Conservation (phyloP, 1,139 yeast genomes). For the Diutina mesorugosa region DNA sequence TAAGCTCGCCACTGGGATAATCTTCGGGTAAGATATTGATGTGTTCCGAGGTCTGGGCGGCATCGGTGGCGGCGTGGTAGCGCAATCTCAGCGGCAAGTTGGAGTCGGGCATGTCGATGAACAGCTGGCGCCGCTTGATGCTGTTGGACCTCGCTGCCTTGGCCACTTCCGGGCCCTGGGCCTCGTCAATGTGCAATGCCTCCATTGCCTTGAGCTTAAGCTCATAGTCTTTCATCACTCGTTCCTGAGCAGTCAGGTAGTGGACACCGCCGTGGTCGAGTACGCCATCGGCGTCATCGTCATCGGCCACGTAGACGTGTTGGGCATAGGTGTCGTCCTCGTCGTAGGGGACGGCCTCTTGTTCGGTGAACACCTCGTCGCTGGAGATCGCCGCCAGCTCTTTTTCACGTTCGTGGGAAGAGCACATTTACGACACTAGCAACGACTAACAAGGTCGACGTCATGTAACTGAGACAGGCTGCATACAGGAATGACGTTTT, state of each 20-base stretch:
- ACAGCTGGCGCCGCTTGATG: conserved; percentile 25
- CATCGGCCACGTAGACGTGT: background rate
- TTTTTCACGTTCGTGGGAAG: background rate
- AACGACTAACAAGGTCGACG: background rate
- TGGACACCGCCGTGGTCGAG: conserved; percentile 25
- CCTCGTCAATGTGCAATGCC: conserved; percentile 23
- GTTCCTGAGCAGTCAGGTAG: conserved; percentile 58
- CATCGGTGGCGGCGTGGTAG: conserved; percentile 13
- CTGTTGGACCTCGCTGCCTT: conserved; percentile 2
- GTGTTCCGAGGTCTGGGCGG: conserved; percentile 6
- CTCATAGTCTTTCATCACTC: conserved; percentile 52
- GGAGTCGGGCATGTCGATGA: conserved; percentile 35
- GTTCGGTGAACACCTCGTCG: background rate
- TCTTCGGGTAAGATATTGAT: conserved; percentile 54
- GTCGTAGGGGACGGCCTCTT: background rate
- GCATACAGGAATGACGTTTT: background rate
- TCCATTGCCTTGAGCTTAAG: conserved; percentile 57
- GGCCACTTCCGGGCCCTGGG: background rate
- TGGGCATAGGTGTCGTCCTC: background rate
- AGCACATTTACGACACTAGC: background rate
- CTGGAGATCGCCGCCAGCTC: background rate
- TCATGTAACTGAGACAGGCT: background rate
- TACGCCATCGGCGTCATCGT: background rate
- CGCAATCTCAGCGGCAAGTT: conserved; percentile 7
- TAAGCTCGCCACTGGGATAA: conserved; percentile 55